These are phyloP conservation scores for Ceratocystis eucalypticola DNA, from an alignment of 2,329 filamentous ascomycete genomes.

Conservation along the genomic window DNA sequence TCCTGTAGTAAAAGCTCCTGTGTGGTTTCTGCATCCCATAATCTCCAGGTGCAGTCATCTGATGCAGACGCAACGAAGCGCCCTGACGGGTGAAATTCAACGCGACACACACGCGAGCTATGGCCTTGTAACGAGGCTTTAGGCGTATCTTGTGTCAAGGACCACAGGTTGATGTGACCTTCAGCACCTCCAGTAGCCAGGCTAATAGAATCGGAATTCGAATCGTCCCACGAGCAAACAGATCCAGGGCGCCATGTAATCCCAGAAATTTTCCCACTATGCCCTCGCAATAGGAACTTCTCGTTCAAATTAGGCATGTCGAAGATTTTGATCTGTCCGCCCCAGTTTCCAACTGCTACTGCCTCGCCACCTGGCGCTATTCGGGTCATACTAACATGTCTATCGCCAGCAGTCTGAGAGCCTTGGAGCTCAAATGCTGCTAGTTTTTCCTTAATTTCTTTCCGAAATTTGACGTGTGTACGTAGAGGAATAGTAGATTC, in stretches of 20 bases:
- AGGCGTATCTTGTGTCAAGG: constrained; percentile 71
- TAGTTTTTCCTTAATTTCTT: constrained; percentile 71
- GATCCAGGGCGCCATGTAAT: constrained; percentile 80
- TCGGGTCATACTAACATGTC: constrained; percentile 80
- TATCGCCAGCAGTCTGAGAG: constrained; percentile 81
- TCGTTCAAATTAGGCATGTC: constrained; percentile 71
- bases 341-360: constrained; percentile 86
- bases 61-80: constrained; percentile 83
- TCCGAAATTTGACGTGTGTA: constrained; percentile 85
- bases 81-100: constrained; percentile 90
- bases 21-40: constrained; percentile 85
- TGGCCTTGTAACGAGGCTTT: constrained; percentile 73
- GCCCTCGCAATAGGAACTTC: constrained; percentile 62
- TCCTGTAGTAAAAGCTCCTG: constrained; percentile 80
- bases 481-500: constrained; percentile 75
- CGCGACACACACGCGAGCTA: constrained; percentile 71
- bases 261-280: constrained; percentile 80
- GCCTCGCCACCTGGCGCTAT: constrained; percentile 76
- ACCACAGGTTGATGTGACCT: constrained; percentile 80
- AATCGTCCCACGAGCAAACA: constrained; percentile 54
- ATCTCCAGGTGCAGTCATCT: constrained; percentile 89
- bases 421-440: constrained; percentile 80
- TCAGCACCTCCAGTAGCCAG: constrained; percentile 85
- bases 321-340: constrained; percentile 74
- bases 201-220: constrained; percentile 64